phyloP scores from a whole-genome alignment of 257 asterid genomes.

The Avicennia marina region DNA sequence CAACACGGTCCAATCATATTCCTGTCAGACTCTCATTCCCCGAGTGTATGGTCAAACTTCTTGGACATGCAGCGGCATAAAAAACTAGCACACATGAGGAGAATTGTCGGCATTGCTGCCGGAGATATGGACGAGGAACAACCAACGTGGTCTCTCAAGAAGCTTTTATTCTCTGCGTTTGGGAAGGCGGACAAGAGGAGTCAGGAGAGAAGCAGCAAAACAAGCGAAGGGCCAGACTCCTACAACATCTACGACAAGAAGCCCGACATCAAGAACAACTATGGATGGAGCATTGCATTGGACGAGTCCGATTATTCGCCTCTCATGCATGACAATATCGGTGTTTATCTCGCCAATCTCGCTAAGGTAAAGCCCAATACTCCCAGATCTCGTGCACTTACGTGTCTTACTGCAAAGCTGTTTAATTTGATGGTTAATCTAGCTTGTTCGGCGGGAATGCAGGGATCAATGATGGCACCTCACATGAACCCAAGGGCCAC shows the following conservation, averaged over 20 bases:
- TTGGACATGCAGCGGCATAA: constrained; percentile 36
- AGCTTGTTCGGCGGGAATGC: not conserved
- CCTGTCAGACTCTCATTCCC: constrained; percentile 32
- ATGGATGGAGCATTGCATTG: constrained; percentile 77
- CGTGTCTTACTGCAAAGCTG: not conserved
- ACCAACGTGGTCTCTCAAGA: constrained; percentile 55
- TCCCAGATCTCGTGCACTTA: not conserved
- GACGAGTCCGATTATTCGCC: constrained; percentile 56
- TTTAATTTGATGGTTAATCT: not conserved
- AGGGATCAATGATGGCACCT: constrained; percentile 99
- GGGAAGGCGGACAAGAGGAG: constrained; percentile 18
- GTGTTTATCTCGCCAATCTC: constrained; percentile 70
- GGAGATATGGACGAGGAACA: constrained; percentile 15
- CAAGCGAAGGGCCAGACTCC: constrained; percentile 46
- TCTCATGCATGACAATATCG: constrained; percentile 43
- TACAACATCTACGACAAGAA: constrained; percentile 51
- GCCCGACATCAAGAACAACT: constrained; percentile 60
- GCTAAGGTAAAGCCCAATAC: constrained; percentile 44
- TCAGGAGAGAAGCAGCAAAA: constrained; percentile 1
- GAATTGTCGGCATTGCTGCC: constrained; percentile 23
- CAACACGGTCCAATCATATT: constrained; percentile 51
- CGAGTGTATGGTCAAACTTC: constrained; percentile 51
- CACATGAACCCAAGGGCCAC: constrained; percentile 77
- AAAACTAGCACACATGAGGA: constrained; percentile 45
- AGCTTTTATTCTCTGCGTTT: constrained; percentile 40